Conservation (phyloP, 1,139 yeast genomes). For the Saccharomyces hybrid region DNA sequence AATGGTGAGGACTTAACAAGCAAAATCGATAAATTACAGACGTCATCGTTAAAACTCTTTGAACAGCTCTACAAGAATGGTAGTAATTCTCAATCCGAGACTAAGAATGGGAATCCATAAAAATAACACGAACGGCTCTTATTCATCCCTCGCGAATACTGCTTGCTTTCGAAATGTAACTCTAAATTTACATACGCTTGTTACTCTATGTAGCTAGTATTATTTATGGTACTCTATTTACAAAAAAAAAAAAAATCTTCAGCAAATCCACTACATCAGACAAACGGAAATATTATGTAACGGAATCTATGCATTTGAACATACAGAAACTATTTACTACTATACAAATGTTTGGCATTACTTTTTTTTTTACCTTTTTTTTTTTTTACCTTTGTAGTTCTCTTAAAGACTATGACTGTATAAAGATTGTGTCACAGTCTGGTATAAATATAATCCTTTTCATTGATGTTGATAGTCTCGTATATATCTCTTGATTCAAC, state of each 20-base stretch:
- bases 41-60: conserved; percentile 84
- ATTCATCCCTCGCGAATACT: background rate
- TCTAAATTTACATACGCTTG: background rate
- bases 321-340: background rate
- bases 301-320: background rate
- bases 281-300: background rate
- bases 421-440: conserved; percentile 5
- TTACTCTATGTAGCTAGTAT: background rate
- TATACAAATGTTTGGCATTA: background rate
- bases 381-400: background rate
- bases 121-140: background rate
- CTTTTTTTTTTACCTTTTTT: background rate
- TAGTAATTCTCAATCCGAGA: conserved; percentile 1
- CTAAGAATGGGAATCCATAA: background rate
- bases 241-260: background rate
- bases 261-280: background rate
- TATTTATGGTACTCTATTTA: background rate
- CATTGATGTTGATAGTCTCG: conserved; percentile 4
- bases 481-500: conserved; percentile 26
- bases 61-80: conserved; percentile 89
- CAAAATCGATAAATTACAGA: conserved; percentile 47
- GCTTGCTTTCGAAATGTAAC: background rate
- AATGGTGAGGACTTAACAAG: conserved; percentile 76
- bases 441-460: conserved; percentile 10
- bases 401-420: background rate